Conservation (phyloP, 2,329 filamentous ascomycete species). For the Verticillium zaregamsianum region DNA sequence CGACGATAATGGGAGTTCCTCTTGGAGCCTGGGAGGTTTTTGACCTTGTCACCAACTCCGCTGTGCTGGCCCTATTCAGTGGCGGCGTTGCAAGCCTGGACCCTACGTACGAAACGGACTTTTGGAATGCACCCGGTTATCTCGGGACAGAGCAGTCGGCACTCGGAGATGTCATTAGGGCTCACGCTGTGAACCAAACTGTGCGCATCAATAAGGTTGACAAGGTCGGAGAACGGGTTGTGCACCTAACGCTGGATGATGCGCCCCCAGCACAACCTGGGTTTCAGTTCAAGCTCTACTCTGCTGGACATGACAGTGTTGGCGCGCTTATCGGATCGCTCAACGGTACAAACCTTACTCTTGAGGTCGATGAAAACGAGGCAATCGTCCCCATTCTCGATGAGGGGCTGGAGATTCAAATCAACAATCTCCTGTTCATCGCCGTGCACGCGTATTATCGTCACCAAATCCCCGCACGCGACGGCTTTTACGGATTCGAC, state of each 20-base stretch:
- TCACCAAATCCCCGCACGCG: constrained; percentile 10
- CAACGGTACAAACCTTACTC: neutral
- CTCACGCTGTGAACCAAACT: constrained; percentile 1
- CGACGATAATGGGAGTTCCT: constrained; percentile 5
- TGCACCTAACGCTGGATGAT: neutral
- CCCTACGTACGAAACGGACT: constrained; percentile 13
- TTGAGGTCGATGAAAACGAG: neutral
- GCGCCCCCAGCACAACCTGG: neutral
- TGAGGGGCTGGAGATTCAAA: neutral
- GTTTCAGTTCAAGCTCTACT: neutral
- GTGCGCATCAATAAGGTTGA: neutral
- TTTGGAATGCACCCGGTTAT: constrained; percentile 13
- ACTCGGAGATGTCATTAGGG: constrained; percentile 9
- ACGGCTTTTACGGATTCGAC: constrained; percentile 12
- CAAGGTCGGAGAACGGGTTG: neutral
- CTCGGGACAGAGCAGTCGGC: constrained; percentile 9
- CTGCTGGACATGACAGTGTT: neutral
- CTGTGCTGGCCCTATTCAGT: neutral
- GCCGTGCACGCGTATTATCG: constrained; percentile 6
- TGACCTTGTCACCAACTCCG: neutral
- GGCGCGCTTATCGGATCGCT: neutral
- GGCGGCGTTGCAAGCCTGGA: constrained; percentile 1
- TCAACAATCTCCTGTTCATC: neutral
- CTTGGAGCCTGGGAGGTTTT: constrained; percentile 9
- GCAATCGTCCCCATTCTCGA: neutral